Base-by-base conservation (phyloP, 441 rosid species). In the Oxalis stricta region DNA sequence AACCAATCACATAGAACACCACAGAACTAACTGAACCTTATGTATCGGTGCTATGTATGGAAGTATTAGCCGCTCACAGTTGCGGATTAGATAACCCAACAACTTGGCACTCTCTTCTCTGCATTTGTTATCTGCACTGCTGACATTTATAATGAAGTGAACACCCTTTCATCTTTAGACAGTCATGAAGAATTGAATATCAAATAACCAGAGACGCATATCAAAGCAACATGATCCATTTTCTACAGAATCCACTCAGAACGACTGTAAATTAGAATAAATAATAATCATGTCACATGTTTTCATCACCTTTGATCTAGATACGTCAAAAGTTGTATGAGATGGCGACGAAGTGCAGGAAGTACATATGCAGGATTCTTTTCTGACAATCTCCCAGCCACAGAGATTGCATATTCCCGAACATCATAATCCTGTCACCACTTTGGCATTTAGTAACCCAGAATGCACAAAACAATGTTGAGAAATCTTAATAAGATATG, bases 71-170 rank as follows among this genome's bases (percentile, higher is more conserved):
- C 95, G 75, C 68, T 93, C 99, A 67, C 99, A 93, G 50, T 79
- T 93, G 55, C 99, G 91, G 53, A 93, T 92, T 59, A 93, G 81
- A 64, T 96, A 85, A 57, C 99, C 99, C 29, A 93, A 78, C 63
- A 93, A 76, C 71, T 88, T 88, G 0, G 97, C 89, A 56, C 99
- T 93, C 74, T 93, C 99, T 76, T 93, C 99, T 63, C 82, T 71
- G 76, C 97, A 82, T 66, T 93, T 93, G 74, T 72, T 93, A 72
- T 88, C 99, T 55, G 91, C 95, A 77, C 99, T 93, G 99, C 84
- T 78, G 64, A 71, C 72, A 63, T 55, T 55, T 62, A 45, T 66
- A 62, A 32, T 51, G 54, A 71, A 59, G 59, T 67, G 49, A 58
- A 62, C 51, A 59, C n/a, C n/a, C n/a, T n/a, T n/a, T n/a, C n/a